These are phyloP conservation scores for Phytophthora capsici DNA, from an alignment of 352 stramenopile species.

Conservation along the genomic window DNA sequence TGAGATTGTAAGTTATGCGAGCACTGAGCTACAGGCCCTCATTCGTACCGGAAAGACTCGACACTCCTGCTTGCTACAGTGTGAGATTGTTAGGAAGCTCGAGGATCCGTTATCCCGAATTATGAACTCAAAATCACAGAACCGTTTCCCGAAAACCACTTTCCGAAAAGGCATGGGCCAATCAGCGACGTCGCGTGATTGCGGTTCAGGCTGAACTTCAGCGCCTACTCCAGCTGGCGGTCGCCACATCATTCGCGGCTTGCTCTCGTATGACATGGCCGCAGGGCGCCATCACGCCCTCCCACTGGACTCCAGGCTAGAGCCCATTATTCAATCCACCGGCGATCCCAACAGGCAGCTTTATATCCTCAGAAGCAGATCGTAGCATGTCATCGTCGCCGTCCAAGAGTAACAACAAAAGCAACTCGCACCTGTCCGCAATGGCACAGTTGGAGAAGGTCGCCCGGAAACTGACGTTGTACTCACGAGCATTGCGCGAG, in stretches of 20 bases:
- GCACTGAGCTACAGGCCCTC: conserved; percentile 13
- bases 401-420: conserved; percentile 36
- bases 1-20: background rate
- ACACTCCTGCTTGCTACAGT: conserved; percentile 1
- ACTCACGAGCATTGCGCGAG: conserved; percentile 47
- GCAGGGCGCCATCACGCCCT: background rate
- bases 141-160: conserved; percentile 26
- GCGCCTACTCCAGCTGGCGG: conserved; percentile 13
- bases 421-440: conserved; percentile 13
- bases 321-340: conserved; percentile 36
- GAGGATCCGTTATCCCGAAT: conserved; percentile 10
- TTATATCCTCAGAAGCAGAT: background rate
- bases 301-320: conserved; percentile 16
- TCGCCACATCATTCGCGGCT: conserved; percentile 39
- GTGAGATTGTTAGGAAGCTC: background rate
- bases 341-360: background rate
- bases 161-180: conserved; percentile 27
- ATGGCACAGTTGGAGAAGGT: conserved; percentile 53
- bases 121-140: conserved; percentile 22
- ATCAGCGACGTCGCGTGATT: conserved; percentile 24
- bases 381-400: conserved; percentile 32
- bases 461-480: conserved; percentile 55
- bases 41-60: conserved; percentile 32
- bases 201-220: too few relatives aligned
- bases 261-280: conserved; percentile 13